phyloP scores from a whole-genome alignment of 1,284 basidiomycete species.

The Tilletiopsis washingtonensis region DNA sequence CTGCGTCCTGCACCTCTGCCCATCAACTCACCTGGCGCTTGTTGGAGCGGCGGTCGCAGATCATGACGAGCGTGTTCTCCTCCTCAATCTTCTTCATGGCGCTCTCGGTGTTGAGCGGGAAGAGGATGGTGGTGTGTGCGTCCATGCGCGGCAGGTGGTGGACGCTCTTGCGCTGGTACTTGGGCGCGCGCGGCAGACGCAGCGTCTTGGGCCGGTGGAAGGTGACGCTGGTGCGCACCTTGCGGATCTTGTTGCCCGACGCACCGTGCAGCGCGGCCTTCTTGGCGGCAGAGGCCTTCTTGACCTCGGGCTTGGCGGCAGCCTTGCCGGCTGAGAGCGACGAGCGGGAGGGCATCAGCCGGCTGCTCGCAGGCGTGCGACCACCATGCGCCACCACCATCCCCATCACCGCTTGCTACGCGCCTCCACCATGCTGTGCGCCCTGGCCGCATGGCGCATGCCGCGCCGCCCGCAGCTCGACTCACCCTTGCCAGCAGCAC shows the following conservation, averaged over 20 bases:
- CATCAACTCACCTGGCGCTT: constrained; percentile 72
- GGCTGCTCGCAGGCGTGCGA: background rate
- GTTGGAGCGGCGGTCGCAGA: constrained; percentile 89
- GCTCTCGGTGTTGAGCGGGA: constrained; percentile 57
- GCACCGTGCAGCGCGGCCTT: constrained; percentile 90
- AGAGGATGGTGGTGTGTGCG: constrained; percentile 87
- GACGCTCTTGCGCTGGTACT: constrained; percentile 89
- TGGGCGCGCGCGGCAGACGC: constrained; percentile 70
- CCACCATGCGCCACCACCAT: background rate
- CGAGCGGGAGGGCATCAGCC: background rate
- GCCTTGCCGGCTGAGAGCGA: constrained; percentile 11
- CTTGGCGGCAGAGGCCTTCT: constrained; percentile 86
- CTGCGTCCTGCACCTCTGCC: too few relatives aligned
- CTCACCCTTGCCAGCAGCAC: too few relatives aligned
- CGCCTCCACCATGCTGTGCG: background rate
- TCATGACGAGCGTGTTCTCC: constrained; percentile 97
- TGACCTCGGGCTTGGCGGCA: constrained; percentile 23
- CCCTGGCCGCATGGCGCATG: too few relatives aligned
- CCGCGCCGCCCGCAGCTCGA: too few relatives aligned
- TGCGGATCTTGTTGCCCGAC: constrained; percentile 68
- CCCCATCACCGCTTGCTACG: background rate
- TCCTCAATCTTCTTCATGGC: constrained; percentile 88
- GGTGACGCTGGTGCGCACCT: constrained; percentile 75
- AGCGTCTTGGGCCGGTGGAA: constrained; percentile 98
- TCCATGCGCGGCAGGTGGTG: constrained; percentile 95